These are phyloP conservation scores for Mycena maculata DNA, from an alignment of 768 basidiomycete species.

Conservation along the genomic window DNA sequence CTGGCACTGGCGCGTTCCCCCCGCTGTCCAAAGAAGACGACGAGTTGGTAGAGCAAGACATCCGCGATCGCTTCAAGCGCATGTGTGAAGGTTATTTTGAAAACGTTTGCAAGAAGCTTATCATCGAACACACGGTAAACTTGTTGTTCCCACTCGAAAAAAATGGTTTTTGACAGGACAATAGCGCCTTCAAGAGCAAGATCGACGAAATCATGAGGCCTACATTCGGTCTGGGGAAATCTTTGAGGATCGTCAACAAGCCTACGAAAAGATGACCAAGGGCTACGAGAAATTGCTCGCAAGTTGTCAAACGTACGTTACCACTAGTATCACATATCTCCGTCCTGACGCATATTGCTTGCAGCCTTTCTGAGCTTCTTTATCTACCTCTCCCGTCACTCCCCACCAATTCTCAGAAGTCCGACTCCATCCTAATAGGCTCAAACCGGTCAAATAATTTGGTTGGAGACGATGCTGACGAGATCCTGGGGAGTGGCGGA, in stretches of 20 bases:
- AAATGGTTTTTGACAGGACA: background rate
- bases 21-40: conserved; percentile 62
- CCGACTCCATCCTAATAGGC: conserved; percentile 85
- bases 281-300: conserved; percentile 91
- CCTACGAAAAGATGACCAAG: conserved; percentile 98
- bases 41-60: conserved; percentile 86
- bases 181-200: conserved; percentile 96
- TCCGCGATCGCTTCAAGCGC: conserved; percentile 88
- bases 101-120: conserved; percentile 88
- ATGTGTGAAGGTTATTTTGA: conserved; percentile 97
- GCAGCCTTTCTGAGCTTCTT: conserved; percentile 91
- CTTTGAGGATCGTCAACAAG: conserved; percentile 98
- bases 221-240: conserved; percentile 99
- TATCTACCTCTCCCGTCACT: conserved; percentile 83
- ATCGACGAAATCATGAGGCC: conserved; percentile 96
- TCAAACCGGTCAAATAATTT: conserved; percentile 51
- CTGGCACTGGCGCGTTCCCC: conserved; percentile 50
- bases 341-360: conserved; percentile 26
- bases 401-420: conserved; percentile 85
- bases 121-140: conserved; percentile 89
- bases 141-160: background rate
- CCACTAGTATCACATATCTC: background rate
- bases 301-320: conserved; percentile 85
- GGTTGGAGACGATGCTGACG: conserved; percentile 68
- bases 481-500: conserved; percentile 67